phyloP scores from a whole-genome alignment of 2,329 filamentous ascomycete genomes.

The Hypoxylon sp. region DNA sequence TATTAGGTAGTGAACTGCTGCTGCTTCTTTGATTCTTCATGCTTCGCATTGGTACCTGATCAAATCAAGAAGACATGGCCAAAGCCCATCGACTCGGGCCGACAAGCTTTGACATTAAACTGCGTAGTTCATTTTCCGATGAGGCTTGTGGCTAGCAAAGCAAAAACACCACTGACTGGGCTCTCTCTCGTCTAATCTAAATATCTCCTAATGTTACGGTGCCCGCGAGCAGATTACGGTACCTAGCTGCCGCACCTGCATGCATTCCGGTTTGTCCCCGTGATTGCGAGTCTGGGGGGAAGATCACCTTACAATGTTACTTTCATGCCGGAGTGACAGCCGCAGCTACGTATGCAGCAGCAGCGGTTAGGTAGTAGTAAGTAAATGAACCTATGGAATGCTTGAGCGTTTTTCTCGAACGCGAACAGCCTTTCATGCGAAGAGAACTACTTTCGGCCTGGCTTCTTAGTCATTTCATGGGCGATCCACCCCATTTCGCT shows the following conservation, averaged over 20 bases:
- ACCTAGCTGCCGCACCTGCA: background rate
- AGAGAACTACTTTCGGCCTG: conserved; percentile 23
- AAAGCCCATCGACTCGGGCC: conserved; percentile 25
- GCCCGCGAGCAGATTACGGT: background rate
- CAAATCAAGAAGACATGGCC: too few relatives aligned
- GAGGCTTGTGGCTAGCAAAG: too few relatives aligned
- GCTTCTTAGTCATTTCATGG: conserved; percentile 17
- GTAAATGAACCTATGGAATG: too few relatives aligned
- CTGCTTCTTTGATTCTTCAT: conserved; percentile 21
- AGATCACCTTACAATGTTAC: conserved; percentile 12
- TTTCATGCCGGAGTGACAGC: conserved; percentile 6
- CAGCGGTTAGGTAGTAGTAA: too few relatives aligned
- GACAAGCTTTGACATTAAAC: too few relatives aligned
- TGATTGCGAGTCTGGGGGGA: conserved; percentile 17
- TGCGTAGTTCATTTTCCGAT: too few relatives aligned
- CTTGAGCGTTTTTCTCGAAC: too few relatives aligned
- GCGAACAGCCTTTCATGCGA: conserved; percentile 20
- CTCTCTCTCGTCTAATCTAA: too few relatives aligned
- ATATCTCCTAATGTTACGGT: conserved; percentile 1
- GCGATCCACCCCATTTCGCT: conserved; percentile 20
- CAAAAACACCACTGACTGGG: too few relatives aligned
- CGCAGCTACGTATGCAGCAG: background rate
- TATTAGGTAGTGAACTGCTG: too few relatives aligned
- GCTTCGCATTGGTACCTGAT: conserved; percentile 6
- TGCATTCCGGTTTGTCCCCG: conserved; percentile 8